These are phyloP conservation scores for Crithidia fasciculata DNA, from an alignment of 208 protist genomes.

Conservation along the genomic window DNA sequence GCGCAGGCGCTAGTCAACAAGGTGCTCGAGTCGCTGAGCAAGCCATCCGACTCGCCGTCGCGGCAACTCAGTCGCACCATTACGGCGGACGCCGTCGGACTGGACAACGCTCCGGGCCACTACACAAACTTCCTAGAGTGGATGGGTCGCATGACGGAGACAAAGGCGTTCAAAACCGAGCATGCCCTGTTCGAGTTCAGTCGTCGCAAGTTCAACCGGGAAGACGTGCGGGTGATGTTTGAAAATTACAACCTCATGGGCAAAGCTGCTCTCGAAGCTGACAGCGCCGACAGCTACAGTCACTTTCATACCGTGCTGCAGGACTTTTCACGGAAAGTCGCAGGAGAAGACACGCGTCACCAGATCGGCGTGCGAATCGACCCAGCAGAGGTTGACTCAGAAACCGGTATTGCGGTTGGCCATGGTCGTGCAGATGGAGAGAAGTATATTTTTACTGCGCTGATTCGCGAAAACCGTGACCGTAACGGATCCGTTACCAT, in stretches of 20 bases:
- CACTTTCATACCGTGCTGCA: constrained; percentile 88
- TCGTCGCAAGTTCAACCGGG: constrained; percentile 83
- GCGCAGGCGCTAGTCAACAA: constrained; percentile 75
- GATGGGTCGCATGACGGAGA: constrained; percentile 90
- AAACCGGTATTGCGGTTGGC: constrained; percentile 83
- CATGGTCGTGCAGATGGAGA: constrained; percentile 84
- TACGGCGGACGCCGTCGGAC: constrained; percentile 83
- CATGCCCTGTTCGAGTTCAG: constrained; percentile 91
- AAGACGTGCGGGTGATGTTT: constrained; percentile 91
- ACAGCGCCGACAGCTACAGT: constrained; percentile 89
- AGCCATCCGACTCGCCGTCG: constrained; percentile 62
- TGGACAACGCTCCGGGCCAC: constrained; percentile 87
- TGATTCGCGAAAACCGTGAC: constrained; percentile 84
- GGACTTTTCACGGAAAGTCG: constrained; percentile 90
- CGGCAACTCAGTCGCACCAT: constrained; percentile 83
- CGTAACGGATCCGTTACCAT: constrained; percentile 72
- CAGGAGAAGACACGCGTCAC: constrained; percentile 85
- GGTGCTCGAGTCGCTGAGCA: constrained; percentile 85
- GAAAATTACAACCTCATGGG: constrained; percentile 92
- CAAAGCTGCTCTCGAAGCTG: constrained; percentile 70
- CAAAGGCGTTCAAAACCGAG: constrained; percentile 90
- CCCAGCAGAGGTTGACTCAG: constrained; percentile 73
- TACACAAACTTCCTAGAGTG: constrained; percentile 93
- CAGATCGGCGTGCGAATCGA: constrained; percentile 93
- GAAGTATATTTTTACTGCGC: constrained; percentile 85